These are phyloP conservation scores for Cadophora luteo-olivacea DNA, from an alignment of 2,329 filamentous ascomycete genomes.

Conservation along the genomic window DNA sequence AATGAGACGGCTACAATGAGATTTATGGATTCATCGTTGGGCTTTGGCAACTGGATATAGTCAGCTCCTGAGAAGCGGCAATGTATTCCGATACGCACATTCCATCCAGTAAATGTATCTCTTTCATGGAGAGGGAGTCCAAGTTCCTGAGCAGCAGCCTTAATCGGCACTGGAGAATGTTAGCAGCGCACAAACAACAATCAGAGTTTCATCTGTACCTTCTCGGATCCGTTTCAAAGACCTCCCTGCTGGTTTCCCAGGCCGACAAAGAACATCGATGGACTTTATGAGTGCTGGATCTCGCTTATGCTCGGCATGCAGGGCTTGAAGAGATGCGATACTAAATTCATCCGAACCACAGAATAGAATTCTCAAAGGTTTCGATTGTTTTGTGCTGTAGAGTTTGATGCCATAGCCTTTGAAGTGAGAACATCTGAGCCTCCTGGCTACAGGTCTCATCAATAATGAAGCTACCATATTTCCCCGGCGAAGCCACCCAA, in stretches of 20 bases:
- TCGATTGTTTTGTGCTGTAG: slow-evolving; percentile 27
- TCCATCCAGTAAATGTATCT: slow-evolving; percentile 85
- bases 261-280: slow-evolving; percentile 85
- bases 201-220: slow-evolving; percentile 32
- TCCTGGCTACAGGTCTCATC: neutral
- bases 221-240: slow-evolving; percentile 63
- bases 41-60: slow-evolving; percentile 57
- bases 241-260: slow-evolving; percentile 78
- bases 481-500: no score
- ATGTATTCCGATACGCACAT: slow-evolving; percentile 54
- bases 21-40: slow-evolving; percentile 61
- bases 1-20: slow-evolving; percentile 94
- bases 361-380: slow-evolving; percentile 84
- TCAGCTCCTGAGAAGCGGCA: slow-evolving; percentile 9
- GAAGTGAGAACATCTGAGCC: neutral
- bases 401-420: neutral
- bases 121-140: slow-evolving; percentile 73
- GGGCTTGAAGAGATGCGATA: slow-evolving; percentile 73
- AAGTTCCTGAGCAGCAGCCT: slow-evolving; percentile 66
- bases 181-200: neutral
- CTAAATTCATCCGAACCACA: slow-evolving; percentile 95
- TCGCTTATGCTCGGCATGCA: slow-evolving; percentile 64
- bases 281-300: slow-evolving; percentile 67
- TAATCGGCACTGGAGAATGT: slow-evolving; percentile 70
- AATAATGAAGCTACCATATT: neutral